Evolutionary conservation across 768 basidiomycete genomes (phyloP).

Genomic region (Mycena galericulata): DNA sequence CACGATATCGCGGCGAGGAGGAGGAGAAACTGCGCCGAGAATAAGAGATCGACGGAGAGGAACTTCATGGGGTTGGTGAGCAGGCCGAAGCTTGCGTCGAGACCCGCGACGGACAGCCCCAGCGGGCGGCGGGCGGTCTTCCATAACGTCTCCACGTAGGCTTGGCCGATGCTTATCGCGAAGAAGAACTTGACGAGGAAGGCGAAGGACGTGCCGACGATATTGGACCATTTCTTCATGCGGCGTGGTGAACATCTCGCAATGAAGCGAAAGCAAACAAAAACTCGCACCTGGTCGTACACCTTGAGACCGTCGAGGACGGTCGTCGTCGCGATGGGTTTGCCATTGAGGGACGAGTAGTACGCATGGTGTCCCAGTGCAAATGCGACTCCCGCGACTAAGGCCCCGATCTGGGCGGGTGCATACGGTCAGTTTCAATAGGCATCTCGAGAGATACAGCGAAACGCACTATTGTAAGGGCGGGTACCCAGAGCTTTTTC

Average conservation of each 20-base stretch:
- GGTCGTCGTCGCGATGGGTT: not conserved
- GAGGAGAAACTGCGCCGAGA: constrained; percentile 19
- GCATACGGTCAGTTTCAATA: not conserved
- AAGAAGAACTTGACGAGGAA: constrained; percentile 25
- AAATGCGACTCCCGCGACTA: constrained; percentile 1
- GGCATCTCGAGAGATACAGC: not conserved
- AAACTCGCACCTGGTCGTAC: no score
- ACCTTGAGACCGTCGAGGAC: not conserved
- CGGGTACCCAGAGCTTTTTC: constrained; percentile 3
- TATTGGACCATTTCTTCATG: constrained; percentile 25
- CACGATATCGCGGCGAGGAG: constrained; percentile 17
- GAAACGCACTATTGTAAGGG: constrained; percentile 11
- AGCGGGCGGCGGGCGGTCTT: constrained; percentile 14
- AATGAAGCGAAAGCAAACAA: no score
- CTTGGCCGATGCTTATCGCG: constrained; percentile 1
- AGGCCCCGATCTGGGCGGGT: not conserved
- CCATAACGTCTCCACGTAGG: constrained; percentile 18
- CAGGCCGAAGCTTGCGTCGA: constrained; percentile 15
- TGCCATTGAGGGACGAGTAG: not conserved
- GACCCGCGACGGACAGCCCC: constrained; percentile 15
- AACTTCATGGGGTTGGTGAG: constrained; percentile 16
- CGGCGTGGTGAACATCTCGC: no score
- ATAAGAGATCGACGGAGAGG: constrained; percentile 15
- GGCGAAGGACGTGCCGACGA: constrained; percentile 9
- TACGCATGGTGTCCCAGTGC: constrained; percentile 18